Percentiles rank a stretch among this genome's conserved stretches.
Evolutionary conservation across 495 filamentous ascomycete genomes (phyloP).

Genomic region (Penicillium odoratum): DNA sequence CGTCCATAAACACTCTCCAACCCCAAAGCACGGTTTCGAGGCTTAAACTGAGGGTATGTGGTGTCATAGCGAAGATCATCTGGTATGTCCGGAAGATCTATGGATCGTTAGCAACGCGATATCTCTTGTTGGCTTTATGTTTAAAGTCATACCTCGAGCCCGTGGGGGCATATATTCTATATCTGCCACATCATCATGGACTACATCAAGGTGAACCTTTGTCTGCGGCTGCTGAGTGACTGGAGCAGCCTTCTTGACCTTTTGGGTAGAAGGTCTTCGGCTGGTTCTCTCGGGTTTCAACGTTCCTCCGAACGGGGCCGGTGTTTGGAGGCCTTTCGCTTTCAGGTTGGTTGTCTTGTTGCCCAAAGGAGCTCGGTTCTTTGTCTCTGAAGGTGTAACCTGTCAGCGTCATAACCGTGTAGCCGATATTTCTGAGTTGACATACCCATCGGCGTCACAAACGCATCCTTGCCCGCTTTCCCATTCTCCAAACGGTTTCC

Average conservation of each 20-base stretch:
- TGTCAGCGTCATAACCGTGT: conserved; percentile 26
- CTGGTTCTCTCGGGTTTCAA: conserved; percentile 48
- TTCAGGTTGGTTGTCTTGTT: conserved; percentile 97
- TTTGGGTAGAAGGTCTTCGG: conserved; percentile 52
- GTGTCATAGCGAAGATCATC: conserved; percentile 70
- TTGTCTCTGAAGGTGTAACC: conserved; percentile 50
- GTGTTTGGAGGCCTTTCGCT: conserved; percentile 67
- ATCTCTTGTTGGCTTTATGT: conserved; percentile 23
- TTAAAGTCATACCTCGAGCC: conserved; percentile 48
- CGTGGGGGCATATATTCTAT: conserved; percentile 76
- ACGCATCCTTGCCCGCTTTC: conserved; percentile 64
- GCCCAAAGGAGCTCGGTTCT: conserved; percentile 78
- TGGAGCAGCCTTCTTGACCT: conserved; percentile 45
- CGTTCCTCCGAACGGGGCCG: conserved; percentile 48
- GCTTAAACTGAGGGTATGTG: conserved; percentile 51
- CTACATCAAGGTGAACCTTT: conserved; percentile 28
- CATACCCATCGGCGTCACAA: conserved; percentile 83
- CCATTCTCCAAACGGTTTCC: conserved; percentile 66
- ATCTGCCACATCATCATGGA: conserved; percentile 65
- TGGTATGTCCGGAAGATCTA: conserved; percentile 71
- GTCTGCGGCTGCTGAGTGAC: conserved; percentile 35
- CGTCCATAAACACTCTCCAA: conserved; percentile 60
- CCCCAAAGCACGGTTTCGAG: conserved; percentile 68
- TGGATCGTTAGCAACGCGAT: conserved; percentile 35
- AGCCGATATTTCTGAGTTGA: not conserved